A percentile compares a stretch with the other conserved stretches of the same genome.
These are phyloP conservation scores for Populus ilicifolia DNA, from an alignment of 345 rosid genomes.

Conservation along the genomic window DNA sequence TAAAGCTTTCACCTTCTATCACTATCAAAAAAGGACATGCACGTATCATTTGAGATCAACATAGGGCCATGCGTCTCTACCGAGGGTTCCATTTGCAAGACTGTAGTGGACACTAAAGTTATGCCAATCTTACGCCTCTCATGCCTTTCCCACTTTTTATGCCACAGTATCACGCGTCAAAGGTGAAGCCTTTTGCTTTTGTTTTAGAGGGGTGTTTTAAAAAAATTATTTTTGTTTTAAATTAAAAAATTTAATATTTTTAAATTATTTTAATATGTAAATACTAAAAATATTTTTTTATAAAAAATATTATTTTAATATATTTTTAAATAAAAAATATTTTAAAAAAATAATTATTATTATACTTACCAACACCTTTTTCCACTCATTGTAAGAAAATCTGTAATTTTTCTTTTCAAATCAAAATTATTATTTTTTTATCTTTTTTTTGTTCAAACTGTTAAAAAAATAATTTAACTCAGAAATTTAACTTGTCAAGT, in stretches of 20 bases:
- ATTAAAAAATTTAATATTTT: too few species aligned
- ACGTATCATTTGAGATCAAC: slow-evolving; percentile 22
- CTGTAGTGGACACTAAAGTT: slow-evolving; percentile 32
- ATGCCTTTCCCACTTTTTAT: background rate
- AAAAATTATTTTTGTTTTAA: too few species aligned
- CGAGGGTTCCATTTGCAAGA: slow-evolving; percentile 20
- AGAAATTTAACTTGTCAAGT: too few species aligned
- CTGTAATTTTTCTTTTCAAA: too few species aligned
- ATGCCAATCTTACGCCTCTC: background rate
- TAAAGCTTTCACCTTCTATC: slow-evolving; percentile 8
- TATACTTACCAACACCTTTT: rapidly evolving
- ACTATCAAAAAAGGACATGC: slow-evolving; percentile 19
- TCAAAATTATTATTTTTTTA: background rate
- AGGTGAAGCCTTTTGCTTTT: too few species aligned
- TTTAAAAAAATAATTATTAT: rapidly evolving
- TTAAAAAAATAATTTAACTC: too few species aligned
- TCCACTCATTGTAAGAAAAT: rapidly evolving
- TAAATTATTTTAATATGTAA: too few species aligned
- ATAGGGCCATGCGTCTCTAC: slow-evolving; percentile 35
- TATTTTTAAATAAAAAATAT: too few species aligned
- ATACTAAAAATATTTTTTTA: too few species aligned
- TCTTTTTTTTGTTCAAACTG: too few species aligned
- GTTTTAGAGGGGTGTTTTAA: too few species aligned
- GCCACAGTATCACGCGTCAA: background rate
- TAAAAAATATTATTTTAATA: too few species aligned